Base-by-base conservation (phyloP, 805 yeast species). In the Kuraishia floccosa region DNA sequence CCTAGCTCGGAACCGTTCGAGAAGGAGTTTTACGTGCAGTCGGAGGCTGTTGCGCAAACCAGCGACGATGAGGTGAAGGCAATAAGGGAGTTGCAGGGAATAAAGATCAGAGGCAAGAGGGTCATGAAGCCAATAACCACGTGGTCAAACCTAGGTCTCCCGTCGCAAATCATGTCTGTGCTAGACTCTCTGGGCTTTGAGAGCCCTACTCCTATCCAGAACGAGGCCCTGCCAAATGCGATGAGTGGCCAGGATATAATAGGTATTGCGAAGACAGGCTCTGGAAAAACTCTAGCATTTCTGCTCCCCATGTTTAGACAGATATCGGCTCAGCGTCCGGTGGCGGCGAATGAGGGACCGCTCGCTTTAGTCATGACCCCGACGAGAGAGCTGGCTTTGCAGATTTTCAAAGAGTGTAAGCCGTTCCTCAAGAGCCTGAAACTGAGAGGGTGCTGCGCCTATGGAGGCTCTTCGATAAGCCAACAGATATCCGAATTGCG, bases 181-280 rank as follows among this genome's bases (percentile, higher is more conserved):
- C 57, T 89, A 5, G 60, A 65, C 3, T 57, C 58, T 10, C 49
- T 79, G 7, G 50, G 60, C 6, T 87, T 72, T 47, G 58, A 52
- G 0, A 47, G 55, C 2, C 95, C 97, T 1, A 83, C 96, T 0
- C 72, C 96, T 0, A 85, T 91, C 33, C 98, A 91, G 51, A 65
- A 86, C 0, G 96, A 86, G 44, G 86, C 96, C 0, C 63, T 87
- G 15, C 97, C 98, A 0, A 80, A 86, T 1, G 73, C 86, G 14
- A 82, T 89, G 93, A 63, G 77, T 2, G 97, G 97, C 1, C 55
- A 80, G 29, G 97, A 91, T 55, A 72, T 89, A 6, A 79, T 91
- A 28, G 96, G 96, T 5, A 79, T 91, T 14, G 97, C 98, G 0
- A 85, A 86, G 40, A 91, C 98, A 0, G 98, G 98, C 0, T 83